Conservation (phyloP, 345 rosid species). For the Eucalyptus polybractea region DNA sequence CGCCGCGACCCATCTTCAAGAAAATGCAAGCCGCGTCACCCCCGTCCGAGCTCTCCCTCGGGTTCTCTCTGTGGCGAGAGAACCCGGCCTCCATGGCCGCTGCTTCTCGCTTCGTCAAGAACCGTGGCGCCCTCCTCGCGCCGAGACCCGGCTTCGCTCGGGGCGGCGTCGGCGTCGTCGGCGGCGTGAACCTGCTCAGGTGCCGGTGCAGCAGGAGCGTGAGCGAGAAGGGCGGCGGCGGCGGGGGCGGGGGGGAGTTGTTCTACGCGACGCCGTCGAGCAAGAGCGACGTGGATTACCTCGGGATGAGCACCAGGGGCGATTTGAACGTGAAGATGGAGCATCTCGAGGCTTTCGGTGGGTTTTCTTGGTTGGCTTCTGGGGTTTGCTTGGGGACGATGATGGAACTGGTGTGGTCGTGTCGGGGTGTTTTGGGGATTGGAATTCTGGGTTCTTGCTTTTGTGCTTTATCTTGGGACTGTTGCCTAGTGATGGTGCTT, state of each 20-base stretch:
- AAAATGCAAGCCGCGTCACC: neutral
- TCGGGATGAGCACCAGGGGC: slow-evolving; percentile 91
- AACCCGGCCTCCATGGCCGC: neutral
- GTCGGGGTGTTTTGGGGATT: neutral
- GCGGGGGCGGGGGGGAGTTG: slow-evolving; percentile 22
- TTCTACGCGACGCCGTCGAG: slow-evolving; percentile 65
- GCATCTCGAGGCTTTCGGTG: slow-evolving; percentile 50
- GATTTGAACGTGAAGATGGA: slow-evolving; percentile 78
- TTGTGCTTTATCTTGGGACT: neutral
- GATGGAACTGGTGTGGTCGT: neutral
- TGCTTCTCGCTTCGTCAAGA: neutral
- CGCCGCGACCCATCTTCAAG: neutral
- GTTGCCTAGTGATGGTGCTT: neutral
- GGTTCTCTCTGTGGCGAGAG: neutral
- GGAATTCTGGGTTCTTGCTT: neutral
- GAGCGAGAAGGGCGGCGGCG: neutral
- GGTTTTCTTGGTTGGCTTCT: neutral
- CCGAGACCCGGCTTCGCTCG: neutral
- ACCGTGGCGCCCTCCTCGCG: neutral
- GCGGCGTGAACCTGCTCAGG: neutral
- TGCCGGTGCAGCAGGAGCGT: neutral
- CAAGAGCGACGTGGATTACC: slow-evolving; percentile 66
- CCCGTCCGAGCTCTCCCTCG: neutral
- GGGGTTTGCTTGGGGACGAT: neutral
- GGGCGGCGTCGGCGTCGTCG: neutral